phyloP scores from a whole-genome alignment of 345 rosid genomes.

The Arabidopsis arenosa region DNA sequence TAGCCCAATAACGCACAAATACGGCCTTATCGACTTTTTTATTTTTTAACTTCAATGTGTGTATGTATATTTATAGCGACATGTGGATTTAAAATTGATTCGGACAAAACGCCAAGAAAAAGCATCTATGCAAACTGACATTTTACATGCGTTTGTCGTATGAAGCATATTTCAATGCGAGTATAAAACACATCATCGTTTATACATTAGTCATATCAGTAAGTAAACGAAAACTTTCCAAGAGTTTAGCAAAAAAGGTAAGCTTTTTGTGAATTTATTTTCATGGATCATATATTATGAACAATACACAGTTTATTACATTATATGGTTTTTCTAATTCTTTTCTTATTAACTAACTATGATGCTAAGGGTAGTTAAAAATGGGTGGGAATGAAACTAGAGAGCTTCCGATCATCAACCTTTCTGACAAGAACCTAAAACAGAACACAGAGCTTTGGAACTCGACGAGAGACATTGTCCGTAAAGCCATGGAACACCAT shows the following conservation, averaged over 20 bases:
- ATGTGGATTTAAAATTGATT: background rate
- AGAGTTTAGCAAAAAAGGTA: background rate
- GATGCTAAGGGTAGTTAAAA: background rate
- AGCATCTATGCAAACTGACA: conserved; percentile 28
- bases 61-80: background rate
- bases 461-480: conserved; percentile 48
- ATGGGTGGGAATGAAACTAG: conserved; percentile 32
- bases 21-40: background rate
- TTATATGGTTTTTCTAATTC: background rate
- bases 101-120: conserved; percentile 25
- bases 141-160: background rate
- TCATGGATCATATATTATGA: background rate
- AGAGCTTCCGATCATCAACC: conserved; percentile 47
- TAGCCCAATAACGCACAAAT: conserved; percentile 1
- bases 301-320: background rate
- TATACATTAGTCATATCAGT: background rate
- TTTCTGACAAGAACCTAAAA: conserved; percentile 48
- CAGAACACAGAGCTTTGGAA: conserved; percentile 54
- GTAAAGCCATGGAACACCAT: conserved; percentile 55
- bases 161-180: conserved; percentile 31
- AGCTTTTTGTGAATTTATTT: background rate
- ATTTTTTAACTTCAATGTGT: background rate
- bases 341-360: background rate
- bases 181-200: conserved; percentile 9
- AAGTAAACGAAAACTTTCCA: background rate